Evolutionary conservation across 768 basidiomycete genomes (phyloP), one percentile per base, ranked within the genome.

Genomic region (Artomyces pyxidatus): DNA sequence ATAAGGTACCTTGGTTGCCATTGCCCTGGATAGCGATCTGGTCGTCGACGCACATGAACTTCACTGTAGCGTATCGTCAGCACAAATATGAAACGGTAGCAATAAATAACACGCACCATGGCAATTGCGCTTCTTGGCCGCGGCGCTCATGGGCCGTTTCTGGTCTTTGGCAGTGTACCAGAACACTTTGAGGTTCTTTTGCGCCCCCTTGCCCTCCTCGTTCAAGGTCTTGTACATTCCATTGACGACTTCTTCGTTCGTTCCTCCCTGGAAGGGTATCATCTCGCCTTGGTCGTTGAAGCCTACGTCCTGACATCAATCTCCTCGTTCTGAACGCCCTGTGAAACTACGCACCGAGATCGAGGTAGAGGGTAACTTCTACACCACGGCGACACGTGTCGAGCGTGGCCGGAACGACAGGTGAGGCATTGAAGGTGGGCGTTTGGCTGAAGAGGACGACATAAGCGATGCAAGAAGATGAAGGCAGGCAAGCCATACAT

Each of bases 81-180:
- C 42, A 41, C 14, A 17, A 17, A 4, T 23, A 30, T 37, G 37
- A 40, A 27, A 27, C 26, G 16, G n/a, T 23, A 42, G 6, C 61
- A n/a, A n/a, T 35, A 35, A 35, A 35, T 12, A 17, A 35, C n/a
- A n/a, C 69, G 8, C 42, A 76, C 72, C 65, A 55, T 87, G 84
- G 59, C 84, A 86, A 61, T 83, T 86, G 21, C 85, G 72, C 55
- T 83, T 77, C 67, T 81, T 83, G 58, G 70, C 65, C 26, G 78
- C 74, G 10, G 84, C 83, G 49, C 81, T 80, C 37, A 84, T 69
- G 3, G 85, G 85, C 39, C 72, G 71, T 1, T 71, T 72, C 64
- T 83, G 78, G 58, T 85, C 83, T 60, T 79, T 83, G 45, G 77
- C 75, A 5, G 74, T 73, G 59, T 80, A 82, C 76, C 81, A 75